Evolutionary conservation across 148 eudicot species (phyloP), one percentile per base, ranked within the genome.

Genomic region (Dianthus caryophyllus): DNA sequence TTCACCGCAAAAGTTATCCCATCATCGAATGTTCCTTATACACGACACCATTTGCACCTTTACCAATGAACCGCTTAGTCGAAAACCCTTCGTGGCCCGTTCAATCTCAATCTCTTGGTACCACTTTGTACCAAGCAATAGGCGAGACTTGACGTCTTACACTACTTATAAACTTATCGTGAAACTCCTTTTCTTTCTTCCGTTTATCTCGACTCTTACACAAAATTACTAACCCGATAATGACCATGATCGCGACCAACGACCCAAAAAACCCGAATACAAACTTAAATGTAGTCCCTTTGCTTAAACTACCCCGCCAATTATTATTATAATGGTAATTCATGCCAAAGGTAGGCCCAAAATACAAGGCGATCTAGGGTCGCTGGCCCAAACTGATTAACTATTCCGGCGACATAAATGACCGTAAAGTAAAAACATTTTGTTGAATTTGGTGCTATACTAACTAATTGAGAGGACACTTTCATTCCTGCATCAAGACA

Each of bases 401-500:
- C 79, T 56, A 84, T 59, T 30, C 81, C 88, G 65, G 92, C 88
- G 55, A 84, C 87, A 70, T 87, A 87, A 29, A 87, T 56, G 1
- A 79, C 26, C 5, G 83, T 75, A 57, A 77, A 87, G 55, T 66
- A 82, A 65, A 87, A 87, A 63, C 92, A 87, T 56, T 81, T 80
- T 0, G 92, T 82, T 12, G 85, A 33, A 47, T 84, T 87, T 13
- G 80, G 83, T 43, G 78, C 73, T 14, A 79, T 61, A 51, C 87
- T 73, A 20, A 73, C 83, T 30, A 87, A 52, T 51, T 74, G 52
- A 25, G 92, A 65, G 39, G 38, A 78, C 12, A 82, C 74, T 54
- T 68, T 79, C 77, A 82, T 70, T 2, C 92, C 92, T 5, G 88
- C 85, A 65, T 84, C 87, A 20, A 87, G 65, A 43, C 92, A 87